Percentiles rank a stretch among this genome's conserved stretches.
These are phyloP conservation scores for Metschnikowia lochheadii DNA, from an alignment of 805 yeast genomes.

Conservation along the genomic window DNA sequence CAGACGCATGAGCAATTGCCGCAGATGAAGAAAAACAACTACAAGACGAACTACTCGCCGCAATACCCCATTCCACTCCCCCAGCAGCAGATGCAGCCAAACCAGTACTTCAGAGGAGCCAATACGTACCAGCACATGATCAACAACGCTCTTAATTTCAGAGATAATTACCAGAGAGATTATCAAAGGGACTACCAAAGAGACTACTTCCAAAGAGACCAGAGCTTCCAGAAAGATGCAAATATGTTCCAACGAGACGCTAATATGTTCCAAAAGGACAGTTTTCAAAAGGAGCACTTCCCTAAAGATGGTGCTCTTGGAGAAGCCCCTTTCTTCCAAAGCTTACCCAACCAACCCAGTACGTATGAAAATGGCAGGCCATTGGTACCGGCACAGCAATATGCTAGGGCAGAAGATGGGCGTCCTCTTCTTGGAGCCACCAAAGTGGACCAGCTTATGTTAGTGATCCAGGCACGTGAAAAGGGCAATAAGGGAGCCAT, in stretches of 20 bases:
- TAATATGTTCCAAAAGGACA: neutral
- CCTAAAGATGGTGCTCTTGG: neutral
- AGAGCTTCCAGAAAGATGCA: neutral
- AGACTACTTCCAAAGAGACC: neutral
- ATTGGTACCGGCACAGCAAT: slow-evolving; percentile 45
- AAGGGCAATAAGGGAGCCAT: slow-evolving; percentile 67
- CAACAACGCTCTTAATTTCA: neutral
- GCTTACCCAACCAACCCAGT: neutral
- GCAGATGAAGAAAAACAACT: neutral
- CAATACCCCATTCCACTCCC: neutral
- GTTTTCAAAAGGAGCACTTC: neutral
- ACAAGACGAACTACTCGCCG: neutral
- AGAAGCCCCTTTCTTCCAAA: neutral
- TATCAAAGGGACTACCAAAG: neutral
- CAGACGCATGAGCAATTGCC: neutral
- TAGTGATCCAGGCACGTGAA: slow-evolving; percentile 83
- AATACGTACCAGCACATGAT: neutral
- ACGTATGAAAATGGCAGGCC: slow-evolving; percentile 16
- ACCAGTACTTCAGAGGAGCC: neutral
- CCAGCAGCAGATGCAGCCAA: neutral
- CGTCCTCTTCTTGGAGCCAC: slow-evolving; percentile 79
- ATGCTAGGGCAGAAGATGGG: slow-evolving; percentile 53
- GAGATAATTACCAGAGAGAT: neutral
- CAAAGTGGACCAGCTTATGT: slow-evolving; percentile 86
- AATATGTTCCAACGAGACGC: neutral